Evolutionary conservation across 2,329 filamentous ascomycete genomes (phyloP).

Genomic region (Gnomoniopsis sp.): DNA sequence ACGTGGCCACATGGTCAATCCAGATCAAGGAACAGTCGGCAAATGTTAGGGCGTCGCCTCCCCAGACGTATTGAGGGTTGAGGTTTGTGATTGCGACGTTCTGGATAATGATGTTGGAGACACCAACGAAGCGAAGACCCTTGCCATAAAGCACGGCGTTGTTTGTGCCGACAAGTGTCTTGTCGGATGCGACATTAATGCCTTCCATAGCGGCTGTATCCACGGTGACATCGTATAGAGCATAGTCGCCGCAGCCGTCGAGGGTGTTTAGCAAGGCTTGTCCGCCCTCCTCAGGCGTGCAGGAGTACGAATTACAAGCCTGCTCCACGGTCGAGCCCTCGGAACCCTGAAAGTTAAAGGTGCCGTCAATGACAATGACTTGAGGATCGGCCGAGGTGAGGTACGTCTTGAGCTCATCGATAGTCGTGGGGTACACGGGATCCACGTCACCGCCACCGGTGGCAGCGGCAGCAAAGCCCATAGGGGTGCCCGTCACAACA

Average conservation of each 20-base stretch:
- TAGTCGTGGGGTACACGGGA: constrained; percentile 50
- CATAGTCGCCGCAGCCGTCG: constrained; percentile 35
- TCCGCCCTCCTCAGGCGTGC: constrained; percentile 3
- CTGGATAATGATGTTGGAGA: constrained; percentile 58
- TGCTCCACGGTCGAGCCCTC: constrained; percentile 49
- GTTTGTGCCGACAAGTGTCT: constrained; percentile 53
- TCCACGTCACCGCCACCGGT: constrained; percentile 57
- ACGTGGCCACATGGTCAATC: constrained; percentile 52
- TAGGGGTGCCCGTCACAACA: constrained; percentile 32
- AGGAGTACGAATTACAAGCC: constrained; percentile 55
- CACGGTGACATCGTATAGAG: constrained; percentile 40
- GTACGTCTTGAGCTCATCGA: constrained; percentile 54
- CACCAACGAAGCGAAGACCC: constrained; percentile 46
- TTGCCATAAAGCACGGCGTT: constrained; percentile 55
- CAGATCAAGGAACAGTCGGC: constrained; percentile 35
- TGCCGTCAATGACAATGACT: constrained; percentile 56
- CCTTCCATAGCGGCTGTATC: constrained; percentile 49
- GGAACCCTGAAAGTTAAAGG: constrained; percentile 51
- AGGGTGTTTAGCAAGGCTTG: constrained; percentile 31
- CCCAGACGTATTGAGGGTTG: constrained; percentile 24
- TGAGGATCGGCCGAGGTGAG: constrained; percentile 50
- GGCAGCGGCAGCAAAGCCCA: constrained; percentile 45
- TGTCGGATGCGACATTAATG: constrained; percentile 54
- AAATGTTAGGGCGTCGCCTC: constrained; percentile 5
- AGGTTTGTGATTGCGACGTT: constrained; percentile 51